Base-by-base conservation (phyloP, 345 rosid species). In the Sisymbrium altissimum region DNA sequence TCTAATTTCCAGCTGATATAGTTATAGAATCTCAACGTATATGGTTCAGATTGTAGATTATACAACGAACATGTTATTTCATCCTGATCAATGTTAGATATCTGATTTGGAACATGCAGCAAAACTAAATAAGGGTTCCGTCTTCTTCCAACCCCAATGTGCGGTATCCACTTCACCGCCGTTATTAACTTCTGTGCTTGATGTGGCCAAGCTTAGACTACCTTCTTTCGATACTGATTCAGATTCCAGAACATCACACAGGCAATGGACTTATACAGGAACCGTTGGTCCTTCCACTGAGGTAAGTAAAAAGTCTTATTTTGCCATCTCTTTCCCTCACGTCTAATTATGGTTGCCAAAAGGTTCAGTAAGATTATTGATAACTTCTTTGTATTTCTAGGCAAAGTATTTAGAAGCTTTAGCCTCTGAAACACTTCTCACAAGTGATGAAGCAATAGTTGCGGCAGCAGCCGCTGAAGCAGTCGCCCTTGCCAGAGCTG, bases 391-490 rank as follows among this genome's bases (percentile, higher is more conserved):
- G 64, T 21, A 65, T 9, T 35, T 76, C 61, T 85, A 95, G 99
- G 86, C 77, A 53, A 80, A 75, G 59, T 79, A 84, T 48, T 81
- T 79, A 66, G 80, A 89, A 52, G 79, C 86, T 83, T 83, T 88
- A 68, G 87, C 87, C 50, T 52, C 91, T 13, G 96, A 92, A 83
- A 79, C 86, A n/a, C 93, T 92, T 73, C 80, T 90, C 55, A 80
- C 89, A 19, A 78, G 88, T 53, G 96, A 95, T 73, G 97, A 95
- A 72, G 96, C 96, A 61, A 81, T 92, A 66, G 84, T 90, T 78
- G 86, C 84, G 1, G 97, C 98, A 5, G 96, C 96, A 36, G 92
- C 97, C 30, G 89, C 95, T 33, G 97, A 95, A 85, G 99, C 97
- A 19, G 81, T 95, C 54, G 82, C 93, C 74, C 97, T 95, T 78